Evolutionary conservation across 179 eudicot species (phyloP).

Genomic region (Heliamphora pulchella): DNA sequence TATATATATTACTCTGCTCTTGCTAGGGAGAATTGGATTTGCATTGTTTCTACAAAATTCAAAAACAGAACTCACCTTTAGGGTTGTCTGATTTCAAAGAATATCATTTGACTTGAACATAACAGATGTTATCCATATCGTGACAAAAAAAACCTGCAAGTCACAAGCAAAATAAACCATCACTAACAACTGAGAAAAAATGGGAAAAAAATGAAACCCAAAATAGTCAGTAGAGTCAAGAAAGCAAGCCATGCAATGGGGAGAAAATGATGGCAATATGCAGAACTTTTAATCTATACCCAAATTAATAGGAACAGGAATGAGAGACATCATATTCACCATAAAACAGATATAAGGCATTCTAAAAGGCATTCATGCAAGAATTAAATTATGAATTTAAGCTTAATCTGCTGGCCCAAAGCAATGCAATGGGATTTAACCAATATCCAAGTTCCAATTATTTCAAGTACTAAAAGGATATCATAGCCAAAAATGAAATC

Average conservation of each 20-base stretch:
- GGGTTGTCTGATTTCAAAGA: constrained; percentile 67
- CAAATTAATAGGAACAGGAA: not conserved
- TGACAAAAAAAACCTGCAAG: constrained; percentile 65
- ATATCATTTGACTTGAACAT: constrained; percentile 83
- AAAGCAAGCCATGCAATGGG: constrained; percentile 6
- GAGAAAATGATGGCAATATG: not conserved
- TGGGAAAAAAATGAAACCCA: not conserved
- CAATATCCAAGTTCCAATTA: no score
- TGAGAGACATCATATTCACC: not conserved
- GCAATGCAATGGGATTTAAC: no score
- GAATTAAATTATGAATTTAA: no score
- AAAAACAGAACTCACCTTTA: constrained; percentile 40
- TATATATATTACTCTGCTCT: not conserved
- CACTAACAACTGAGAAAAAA: not conserved
- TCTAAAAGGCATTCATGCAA: no score
- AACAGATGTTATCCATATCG: constrained; percentile 64
- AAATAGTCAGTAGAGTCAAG: no score
- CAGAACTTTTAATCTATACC: constrained; percentile 1
- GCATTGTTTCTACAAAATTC: not conserved
- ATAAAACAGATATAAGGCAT: no score
- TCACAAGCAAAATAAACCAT: constrained; percentile 9
- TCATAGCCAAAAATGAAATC: no score
- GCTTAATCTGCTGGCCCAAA: no score
- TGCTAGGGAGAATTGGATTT: not conserved
- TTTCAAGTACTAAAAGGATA: no score